phyloP scores from a whole-genome alignment of 345 rosid species.

The Salix caprea region DNA sequence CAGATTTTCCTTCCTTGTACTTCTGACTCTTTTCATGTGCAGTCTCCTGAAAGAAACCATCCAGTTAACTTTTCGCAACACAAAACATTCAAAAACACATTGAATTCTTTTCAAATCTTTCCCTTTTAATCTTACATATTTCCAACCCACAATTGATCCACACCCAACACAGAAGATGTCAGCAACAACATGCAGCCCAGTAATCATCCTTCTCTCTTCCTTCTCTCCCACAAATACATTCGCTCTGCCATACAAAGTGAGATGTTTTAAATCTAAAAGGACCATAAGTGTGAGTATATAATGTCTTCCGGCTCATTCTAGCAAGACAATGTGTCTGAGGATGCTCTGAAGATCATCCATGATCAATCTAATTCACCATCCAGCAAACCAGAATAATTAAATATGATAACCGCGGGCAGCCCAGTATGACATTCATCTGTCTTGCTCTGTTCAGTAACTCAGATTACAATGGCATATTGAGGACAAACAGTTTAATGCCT shows the following conservation, averaged over 20 bases:
- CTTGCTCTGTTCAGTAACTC: neutral
- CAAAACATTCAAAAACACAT: constrained; percentile 9
- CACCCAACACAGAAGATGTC: constrained; percentile 95
- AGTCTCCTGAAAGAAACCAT: constrained; percentile 61
- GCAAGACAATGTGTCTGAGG: neutral
- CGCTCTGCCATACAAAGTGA: constrained; percentile 49
- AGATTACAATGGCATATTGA: constrained; percentile 2
- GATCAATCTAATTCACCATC: neutral
- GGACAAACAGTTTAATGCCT: neutral
- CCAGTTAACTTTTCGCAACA: constrained; percentile 22
- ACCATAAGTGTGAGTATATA: neutral
- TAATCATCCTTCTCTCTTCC: constrained; percentile 84
- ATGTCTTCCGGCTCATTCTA: constrained; percentile 10
- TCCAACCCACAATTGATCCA: constrained; percentile 97
- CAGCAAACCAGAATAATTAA: neutral
- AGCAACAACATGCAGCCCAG: constrained; percentile 82
- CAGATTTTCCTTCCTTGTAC: constrained; percentile 98
- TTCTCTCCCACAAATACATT: constrained; percentile 63
- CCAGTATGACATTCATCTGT: neutral
- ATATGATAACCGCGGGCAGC: neutral
- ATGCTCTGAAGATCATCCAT: neutral
- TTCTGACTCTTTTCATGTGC: constrained; percentile 87
- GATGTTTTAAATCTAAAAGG: constrained; percentile 3
- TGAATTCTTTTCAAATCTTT: neutral
- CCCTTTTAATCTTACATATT: constrained; percentile 62